phyloP scores from a whole-genome alignment of 176 grass and related monocot species.

The Musa acuminata region DNA sequence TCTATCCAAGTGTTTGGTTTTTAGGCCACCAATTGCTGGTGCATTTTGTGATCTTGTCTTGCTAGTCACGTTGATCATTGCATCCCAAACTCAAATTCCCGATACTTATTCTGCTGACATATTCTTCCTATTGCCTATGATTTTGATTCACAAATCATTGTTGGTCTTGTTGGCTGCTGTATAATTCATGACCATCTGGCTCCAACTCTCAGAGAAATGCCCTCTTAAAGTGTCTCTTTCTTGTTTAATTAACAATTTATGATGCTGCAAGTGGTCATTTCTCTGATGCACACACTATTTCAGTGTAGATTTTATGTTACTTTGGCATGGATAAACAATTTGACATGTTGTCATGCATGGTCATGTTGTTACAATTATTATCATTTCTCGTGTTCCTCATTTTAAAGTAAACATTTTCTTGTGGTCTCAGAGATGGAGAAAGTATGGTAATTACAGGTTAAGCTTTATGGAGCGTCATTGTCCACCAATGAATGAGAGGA shows the following conservation, averaged over 20 bases:
- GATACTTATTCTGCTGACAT: too few species aligned
- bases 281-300: background rate
- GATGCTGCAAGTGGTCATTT: background rate
- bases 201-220: background rate
- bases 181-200: background rate
- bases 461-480: conserved; percentile 95
- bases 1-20: too few species aligned
- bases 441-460: conserved; percentile 90
- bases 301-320: background rate
- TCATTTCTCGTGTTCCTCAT: background rate
- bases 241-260: background rate
- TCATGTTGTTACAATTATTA: background rate
- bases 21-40: too few species aligned
- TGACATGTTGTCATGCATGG: background rate
- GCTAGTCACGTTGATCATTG: too few species aligned
- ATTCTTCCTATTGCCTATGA: too few species aligned
- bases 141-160: background rate
- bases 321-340: background rate
- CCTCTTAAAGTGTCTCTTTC: background rate
- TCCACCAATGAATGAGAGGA: conserved; percentile 59
- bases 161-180: background rate
- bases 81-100: too few species aligned
- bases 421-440: conserved; percentile 46
- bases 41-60: too few species aligned
- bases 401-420: conserved; percentile 1